Conservation (phyloP, 2,329 filamentous ascomycete species). For the Akanthomyces dipterigenus region DNA sequence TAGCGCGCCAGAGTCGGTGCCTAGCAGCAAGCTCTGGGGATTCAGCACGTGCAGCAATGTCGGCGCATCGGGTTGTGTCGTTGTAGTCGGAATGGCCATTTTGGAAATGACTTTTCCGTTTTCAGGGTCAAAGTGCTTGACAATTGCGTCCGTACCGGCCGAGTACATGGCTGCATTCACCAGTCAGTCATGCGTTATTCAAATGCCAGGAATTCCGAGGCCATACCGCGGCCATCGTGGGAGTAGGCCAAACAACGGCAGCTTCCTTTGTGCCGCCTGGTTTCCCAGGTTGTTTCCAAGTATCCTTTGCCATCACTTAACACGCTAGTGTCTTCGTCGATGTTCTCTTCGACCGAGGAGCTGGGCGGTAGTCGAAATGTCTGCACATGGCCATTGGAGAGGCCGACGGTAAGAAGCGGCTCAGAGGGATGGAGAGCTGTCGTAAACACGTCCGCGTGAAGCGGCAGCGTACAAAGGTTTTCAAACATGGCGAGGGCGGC, state of each 20-base stretch:
- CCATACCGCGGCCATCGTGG: slow-evolving; percentile 65
- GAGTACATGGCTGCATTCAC: slow-evolving; percentile 50
- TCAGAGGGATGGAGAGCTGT: slow-evolving; percentile 80
- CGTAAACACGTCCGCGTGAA: slow-evolving; percentile 79
- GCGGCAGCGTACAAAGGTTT: slow-evolving; percentile 82
- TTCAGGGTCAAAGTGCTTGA: slow-evolving; percentile 51
- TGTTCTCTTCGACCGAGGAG: slow-evolving; percentile 44
- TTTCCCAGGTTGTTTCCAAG: slow-evolving; percentile 81
- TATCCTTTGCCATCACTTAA: slow-evolving; percentile 60
- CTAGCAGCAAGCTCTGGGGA: slow-evolving; percentile 80
- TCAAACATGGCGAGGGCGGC: slow-evolving; percentile 63
- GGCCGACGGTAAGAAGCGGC: slow-evolving; percentile 78
- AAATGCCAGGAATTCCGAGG: slow-evolving; percentile 14
- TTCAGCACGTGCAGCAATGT: slow-evolving; percentile 77
- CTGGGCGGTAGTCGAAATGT: slow-evolving; percentile 64
- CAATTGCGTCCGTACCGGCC: slow-evolving; percentile 52
- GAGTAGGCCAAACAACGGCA: slow-evolving; percentile 77
- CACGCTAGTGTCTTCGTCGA: slow-evolving; percentile 41
- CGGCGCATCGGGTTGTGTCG: slow-evolving; percentile 59
- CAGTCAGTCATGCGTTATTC: slow-evolving; percentile 7
- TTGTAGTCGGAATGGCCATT: slow-evolving; percentile 61
- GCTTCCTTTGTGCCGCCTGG: slow-evolving; percentile 86
- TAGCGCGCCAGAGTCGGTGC: slow-evolving; percentile 81
- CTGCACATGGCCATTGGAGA: slow-evolving; percentile 79
- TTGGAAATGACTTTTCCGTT: slow-evolving; percentile 72